phyloP scores from a whole-genome alignment of 768 basidiomycete genomes.

The Russula sp. region DNA sequence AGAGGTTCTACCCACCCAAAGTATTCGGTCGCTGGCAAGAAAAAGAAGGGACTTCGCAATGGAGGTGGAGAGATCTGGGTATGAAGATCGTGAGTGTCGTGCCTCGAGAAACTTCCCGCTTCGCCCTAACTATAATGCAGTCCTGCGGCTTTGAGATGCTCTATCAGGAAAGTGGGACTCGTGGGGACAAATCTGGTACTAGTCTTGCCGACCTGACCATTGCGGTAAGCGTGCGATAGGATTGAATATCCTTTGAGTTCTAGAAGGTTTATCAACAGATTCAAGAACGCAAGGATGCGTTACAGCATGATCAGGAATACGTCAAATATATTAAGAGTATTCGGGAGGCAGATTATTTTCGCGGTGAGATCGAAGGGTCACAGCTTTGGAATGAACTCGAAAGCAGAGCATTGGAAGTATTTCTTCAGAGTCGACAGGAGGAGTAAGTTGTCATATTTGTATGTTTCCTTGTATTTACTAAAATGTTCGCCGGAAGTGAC shows the following conservation, averaged over 20 bases:
- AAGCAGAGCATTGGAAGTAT: conserved; percentile 58
- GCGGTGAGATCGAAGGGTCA: conserved; percentile 69
- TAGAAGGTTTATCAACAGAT: conserved; percentile 31
- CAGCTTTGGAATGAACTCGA: conserved; percentile 68
- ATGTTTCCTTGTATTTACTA: not conserved
- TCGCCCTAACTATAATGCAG: conserved; percentile 31
- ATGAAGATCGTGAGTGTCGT: conserved; percentile 74
- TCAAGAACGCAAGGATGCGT: conserved; percentile 59
- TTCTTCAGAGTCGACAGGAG: conserved; percentile 50
- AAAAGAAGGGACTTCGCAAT: conserved; percentile 52
- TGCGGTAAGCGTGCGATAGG: conserved; percentile 36
- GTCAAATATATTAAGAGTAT: conserved; percentile 63
- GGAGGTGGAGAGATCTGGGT: conserved; percentile 78
- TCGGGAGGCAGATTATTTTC: conserved; percentile 64
- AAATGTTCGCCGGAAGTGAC: conserved; percentile 33
- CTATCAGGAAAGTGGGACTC: conserved; percentile 74
- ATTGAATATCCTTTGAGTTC: not conserved
- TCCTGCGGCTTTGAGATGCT: conserved; percentile 97
- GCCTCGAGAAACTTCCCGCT: not conserved
- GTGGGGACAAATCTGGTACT: conserved; percentile 34
- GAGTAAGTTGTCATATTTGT: conserved; percentile 47
- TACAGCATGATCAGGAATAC: conserved; percentile 64
- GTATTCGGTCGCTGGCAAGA: conserved; percentile 73
- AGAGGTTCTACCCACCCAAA: conserved; percentile 88
- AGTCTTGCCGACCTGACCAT: conserved; percentile 34